Conservation (phyloP, 345 rosid genomes). For the Moricandia moricandioides region DNA sequence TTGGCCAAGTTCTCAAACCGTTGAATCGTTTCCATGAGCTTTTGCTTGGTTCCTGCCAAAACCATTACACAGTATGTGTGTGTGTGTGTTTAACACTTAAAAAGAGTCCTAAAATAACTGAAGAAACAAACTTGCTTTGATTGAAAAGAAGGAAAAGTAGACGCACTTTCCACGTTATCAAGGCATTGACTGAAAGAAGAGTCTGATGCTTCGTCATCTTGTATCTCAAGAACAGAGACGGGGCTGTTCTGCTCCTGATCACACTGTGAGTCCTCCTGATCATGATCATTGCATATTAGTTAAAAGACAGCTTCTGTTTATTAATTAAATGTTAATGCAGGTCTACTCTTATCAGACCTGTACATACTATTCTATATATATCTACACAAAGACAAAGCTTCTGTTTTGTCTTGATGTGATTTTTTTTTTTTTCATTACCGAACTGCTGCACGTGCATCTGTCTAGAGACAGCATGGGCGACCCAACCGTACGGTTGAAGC, state of each 20-base stretch:
- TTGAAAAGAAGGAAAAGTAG: slow-evolving; percentile 6
- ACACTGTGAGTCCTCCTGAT: slow-evolving; percentile 46
- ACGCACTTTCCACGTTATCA: slow-evolving; percentile 45
- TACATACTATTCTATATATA: not conserved
- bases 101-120: not conserved
- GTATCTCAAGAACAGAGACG: slow-evolving; percentile 47
- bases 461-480: slow-evolving; percentile 11
- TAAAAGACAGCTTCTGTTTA: too few species aligned
- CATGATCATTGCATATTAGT: slow-evolving; percentile 24
- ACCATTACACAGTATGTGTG: slow-evolving; percentile 2
- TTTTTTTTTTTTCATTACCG: not conserved
- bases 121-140: slow-evolving; percentile 7
- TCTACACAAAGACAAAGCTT: slow-evolving; percentile 22
- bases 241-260: slow-evolving; percentile 52
- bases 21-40: slow-evolving; percentile 41
- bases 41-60: slow-evolving; percentile 40
- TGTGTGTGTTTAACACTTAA: not conserved
- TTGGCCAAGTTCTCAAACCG: slow-evolving; percentile 39
- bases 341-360: not conserved
- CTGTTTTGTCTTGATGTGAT: slow-evolving; percentile 13
- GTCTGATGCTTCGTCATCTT: slow-evolving; percentile 39
- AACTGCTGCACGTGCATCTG: slow-evolving; percentile 19
- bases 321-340: not conserved
- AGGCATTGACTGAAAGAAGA: slow-evolving; percentile 45
- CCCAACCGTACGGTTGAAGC: slow-evolving; percentile 34